Evolutionary conservation across 176 grass and related monocot genomes (phyloP).

Genomic region (Pharus latifolius): DNA sequence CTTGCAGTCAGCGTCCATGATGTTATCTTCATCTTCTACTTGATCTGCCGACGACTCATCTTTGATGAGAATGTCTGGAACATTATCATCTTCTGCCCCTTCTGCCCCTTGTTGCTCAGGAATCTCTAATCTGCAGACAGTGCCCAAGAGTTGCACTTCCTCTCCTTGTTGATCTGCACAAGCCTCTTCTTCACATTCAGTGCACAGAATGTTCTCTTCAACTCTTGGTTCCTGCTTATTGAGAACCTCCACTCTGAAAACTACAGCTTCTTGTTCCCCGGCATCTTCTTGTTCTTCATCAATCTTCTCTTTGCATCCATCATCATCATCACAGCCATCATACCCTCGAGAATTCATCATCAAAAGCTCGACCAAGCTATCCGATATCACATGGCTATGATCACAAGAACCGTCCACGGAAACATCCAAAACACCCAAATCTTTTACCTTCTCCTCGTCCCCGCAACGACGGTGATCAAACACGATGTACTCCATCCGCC

Average conservation of each 20-base stretch:
- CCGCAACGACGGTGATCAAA: slow-evolving; percentile 21
- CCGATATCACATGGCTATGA: slow-evolving; percentile 36
- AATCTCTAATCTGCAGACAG: too few species aligned
- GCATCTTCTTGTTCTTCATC: background rate
- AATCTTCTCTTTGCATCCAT: background rate
- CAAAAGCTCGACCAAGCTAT: background rate
- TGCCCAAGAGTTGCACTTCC: too few species aligned
- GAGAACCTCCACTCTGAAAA: background rate
- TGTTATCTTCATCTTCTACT: background rate
- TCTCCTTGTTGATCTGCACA: too few species aligned
- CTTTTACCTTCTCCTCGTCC: background rate
- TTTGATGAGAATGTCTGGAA: background rate
- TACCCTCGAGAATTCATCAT: background rate
- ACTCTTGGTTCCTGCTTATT: background rate
- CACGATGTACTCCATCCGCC: slow-evolving; percentile 26
- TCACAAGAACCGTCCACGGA: slow-evolving; percentile 42
- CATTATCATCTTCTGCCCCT: background rate
- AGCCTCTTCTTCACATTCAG: background rate
- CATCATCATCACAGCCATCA: too few species aligned
- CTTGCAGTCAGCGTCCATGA: background rate
- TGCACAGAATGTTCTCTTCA: background rate
- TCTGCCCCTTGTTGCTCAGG: background rate
- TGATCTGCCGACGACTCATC: background rate
- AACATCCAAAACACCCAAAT: slow-evolving; percentile 10
- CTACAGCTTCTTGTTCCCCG: background rate